Evolutionary conservation across 164 flowering plant genomes (phyloP).

Genomic region (Aristolochia californica): DNA sequence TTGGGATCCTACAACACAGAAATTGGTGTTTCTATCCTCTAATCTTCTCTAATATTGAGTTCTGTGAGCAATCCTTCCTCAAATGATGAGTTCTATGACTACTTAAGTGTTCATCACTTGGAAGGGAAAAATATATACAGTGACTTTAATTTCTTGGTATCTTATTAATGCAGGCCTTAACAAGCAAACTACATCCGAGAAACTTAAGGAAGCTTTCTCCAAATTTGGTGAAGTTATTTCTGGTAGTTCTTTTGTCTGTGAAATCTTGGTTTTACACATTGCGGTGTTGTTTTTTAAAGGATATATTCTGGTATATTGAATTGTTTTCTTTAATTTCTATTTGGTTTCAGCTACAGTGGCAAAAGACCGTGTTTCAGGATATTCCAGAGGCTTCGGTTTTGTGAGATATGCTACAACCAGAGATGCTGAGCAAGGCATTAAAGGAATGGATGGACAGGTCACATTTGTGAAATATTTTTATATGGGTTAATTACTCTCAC

Average conservation of each 20-base stretch:
- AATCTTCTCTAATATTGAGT: neutral
- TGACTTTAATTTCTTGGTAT: neutral
- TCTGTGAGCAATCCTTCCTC: neutral
- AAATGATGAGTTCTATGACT: neutral
- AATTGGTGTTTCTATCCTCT: neutral
- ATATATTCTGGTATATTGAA: too few species aligned
- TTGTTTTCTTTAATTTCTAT: neutral
- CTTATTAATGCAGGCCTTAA: slow-evolving; percentile 24
- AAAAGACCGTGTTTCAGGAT: slow-evolving; percentile 52
- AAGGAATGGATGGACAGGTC: slow-evolving; percentile 23
- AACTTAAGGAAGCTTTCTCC: slow-evolving; percentile 24
- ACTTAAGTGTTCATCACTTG: neutral
- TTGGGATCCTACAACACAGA: neutral
- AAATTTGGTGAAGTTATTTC: slow-evolving; percentile 27
- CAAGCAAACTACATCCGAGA: slow-evolving; percentile 33
- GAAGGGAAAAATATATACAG: neutral
- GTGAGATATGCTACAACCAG: slow-evolving; percentile 61
- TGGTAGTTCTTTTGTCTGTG: slow-evolving; percentile 4
- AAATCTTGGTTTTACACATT: neutral
- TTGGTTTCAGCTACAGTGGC: slow-evolving; percentile 55
- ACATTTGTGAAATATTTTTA: neutral
- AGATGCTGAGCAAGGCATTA: slow-evolving; percentile 23
- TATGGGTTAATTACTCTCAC: neutral
- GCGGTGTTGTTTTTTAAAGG: neutral
- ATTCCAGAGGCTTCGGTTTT: slow-evolving; percentile 88